A percentile compares a stretch with the other conserved stretches of the same genome.
Evolutionary conservation across 768 basidiomycete species (phyloP).

Genomic region (Russula vinacea): DNA sequence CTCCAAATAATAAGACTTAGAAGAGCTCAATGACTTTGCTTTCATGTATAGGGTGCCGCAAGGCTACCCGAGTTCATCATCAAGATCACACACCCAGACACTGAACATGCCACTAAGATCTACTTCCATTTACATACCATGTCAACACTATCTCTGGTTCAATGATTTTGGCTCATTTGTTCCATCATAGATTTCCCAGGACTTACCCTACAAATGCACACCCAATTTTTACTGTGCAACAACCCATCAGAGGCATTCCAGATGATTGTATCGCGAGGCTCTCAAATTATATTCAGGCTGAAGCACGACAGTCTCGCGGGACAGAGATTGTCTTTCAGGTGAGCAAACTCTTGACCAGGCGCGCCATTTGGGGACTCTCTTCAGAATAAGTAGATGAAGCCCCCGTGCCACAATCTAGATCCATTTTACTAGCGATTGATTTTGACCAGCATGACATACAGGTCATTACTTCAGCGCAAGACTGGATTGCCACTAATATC

Average conservation of each 20-base stretch:
- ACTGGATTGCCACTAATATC: conserved; percentile 63
- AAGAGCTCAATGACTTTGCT: conserved; percentile 8
- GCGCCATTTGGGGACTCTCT: not conserved
- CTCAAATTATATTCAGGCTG: conserved; percentile 56
- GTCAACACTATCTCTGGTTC: conserved; percentile 42
- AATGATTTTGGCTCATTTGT: conserved; percentile 12
- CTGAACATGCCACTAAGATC: conserved; percentile 53
- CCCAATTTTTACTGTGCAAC: conserved; percentile 66
- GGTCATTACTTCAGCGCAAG: conserved; percentile 66
- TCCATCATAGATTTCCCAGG: conserved; percentile 60
- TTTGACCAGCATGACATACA: conserved; percentile 33
- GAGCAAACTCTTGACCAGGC: conserved; percentile 29
- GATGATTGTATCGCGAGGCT: conserved; percentile 57
- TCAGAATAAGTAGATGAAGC: not conserved
- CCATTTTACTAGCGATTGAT: not conserved
- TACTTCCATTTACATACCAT: conserved; percentile 66
- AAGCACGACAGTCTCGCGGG: conserved; percentile 63
- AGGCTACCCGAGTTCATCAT: conserved; percentile 76
- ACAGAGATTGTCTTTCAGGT: conserved; percentile 80
- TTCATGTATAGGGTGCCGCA: conserved; percentile 52
- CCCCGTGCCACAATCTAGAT: not conserved
- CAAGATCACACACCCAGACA: conserved; percentile 62
- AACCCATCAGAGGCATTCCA: conserved; percentile 57
- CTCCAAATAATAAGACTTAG: conserved; percentile 5
- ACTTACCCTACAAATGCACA: conserved; percentile 74